Base-by-base conservation (phyloP, 345 rosid species). In the Hypericum androsaemum region DNA sequence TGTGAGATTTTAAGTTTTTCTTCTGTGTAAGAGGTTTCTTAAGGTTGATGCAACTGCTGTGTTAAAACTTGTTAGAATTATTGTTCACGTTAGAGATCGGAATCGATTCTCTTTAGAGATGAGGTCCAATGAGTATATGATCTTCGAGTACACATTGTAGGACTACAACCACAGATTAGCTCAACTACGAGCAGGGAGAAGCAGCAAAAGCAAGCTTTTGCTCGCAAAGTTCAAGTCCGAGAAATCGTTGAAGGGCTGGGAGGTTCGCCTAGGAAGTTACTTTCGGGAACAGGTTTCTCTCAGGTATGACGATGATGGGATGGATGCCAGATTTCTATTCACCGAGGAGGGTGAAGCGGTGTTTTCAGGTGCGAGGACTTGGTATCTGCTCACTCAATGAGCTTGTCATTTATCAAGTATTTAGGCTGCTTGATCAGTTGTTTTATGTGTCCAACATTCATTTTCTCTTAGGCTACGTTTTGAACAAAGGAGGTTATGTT, bases 131-230 rank as follows among this genome's bases (percentile, higher is more conserved):
- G 22, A 36, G 42, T 15, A 10, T 47, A 37, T 40, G 10, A 12
- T 53, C 39, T 5, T 50, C 9, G 7, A 12, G 8, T 49, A 44
- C 49, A 46, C 13, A 39, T 67, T 62, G 41, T 73, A 85, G 89
- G 98, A 87, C 67, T 84, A 80, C 67, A 87, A 84, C 70, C 80
- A 90, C 77, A 76, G 68, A 61, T 59, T 84, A 48, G 96, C 98
- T 14, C 98, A 87, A 70, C 59, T 81, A 36, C 75, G 89, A 35
- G 95, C 95, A 0, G 96, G 96, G 51, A 83, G 75, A 73, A 92
- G 96, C 82, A 82, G 95, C 70, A 92, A 92, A 60, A 87, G 96
- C 80, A 92, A 92, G 81, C 98, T 92, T 73, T 54, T 80, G 50
- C 76, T 87, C 9, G 77, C 96, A 5, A 92, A 92, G 69, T 84